Percentiles rank a stretch among this genome's conserved stretches.
phyloP scores from a whole-genome alignment of 2,329 filamentous ascomycete species.

The Torrubiella hemipterigena region DNA sequence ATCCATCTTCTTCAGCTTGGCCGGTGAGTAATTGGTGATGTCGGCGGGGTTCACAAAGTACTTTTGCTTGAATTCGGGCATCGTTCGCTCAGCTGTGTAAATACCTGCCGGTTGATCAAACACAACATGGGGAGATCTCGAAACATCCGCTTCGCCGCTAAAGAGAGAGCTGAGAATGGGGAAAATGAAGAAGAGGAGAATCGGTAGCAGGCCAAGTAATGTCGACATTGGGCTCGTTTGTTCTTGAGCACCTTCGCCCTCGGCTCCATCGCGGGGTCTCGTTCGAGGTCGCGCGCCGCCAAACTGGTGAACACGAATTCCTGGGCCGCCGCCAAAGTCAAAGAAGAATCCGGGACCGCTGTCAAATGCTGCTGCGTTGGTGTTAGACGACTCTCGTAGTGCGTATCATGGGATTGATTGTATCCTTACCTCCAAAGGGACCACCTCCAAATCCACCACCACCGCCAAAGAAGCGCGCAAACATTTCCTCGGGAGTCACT shows the following conservation, averaged over 20 bases:
- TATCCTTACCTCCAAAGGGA: constrained; percentile 30
- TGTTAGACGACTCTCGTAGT: not conserved
- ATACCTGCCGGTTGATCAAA: constrained; percentile 63
- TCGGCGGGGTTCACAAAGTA: constrained; percentile 81
- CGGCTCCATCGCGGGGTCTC: constrained; percentile 51
- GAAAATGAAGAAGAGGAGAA: constrained; percentile 80
- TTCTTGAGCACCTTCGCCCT: constrained; percentile 36
- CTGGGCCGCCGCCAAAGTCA: constrained; percentile 84
- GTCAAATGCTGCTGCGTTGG: constrained; percentile 45
- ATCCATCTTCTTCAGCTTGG: constrained; percentile 66
- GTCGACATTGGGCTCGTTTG: constrained; percentile 41
- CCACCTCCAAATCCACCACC: constrained; percentile 56
- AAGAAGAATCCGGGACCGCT: constrained; percentile 84
- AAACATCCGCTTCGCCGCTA: constrained; percentile 30
- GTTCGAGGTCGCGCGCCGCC: constrained; percentile 67
- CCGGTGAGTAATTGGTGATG: constrained; percentile 54
- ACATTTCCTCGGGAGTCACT: constrained; percentile 92
- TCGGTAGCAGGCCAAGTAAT: constrained; percentile 68
- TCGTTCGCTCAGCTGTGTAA: constrained; percentile 62
- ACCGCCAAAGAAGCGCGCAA: constrained; percentile 90
- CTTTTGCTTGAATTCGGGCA: constrained; percentile 57
- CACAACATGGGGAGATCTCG: constrained; percentile 43
- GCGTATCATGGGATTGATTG: constrained; percentile 1
- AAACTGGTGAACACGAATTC: constrained; percentile 90
- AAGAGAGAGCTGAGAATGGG: constrained; percentile 76